Evolutionary conservation across 495 filamentous ascomycete species (phyloP).

Genomic region (Podospora tetraspora): DNA sequence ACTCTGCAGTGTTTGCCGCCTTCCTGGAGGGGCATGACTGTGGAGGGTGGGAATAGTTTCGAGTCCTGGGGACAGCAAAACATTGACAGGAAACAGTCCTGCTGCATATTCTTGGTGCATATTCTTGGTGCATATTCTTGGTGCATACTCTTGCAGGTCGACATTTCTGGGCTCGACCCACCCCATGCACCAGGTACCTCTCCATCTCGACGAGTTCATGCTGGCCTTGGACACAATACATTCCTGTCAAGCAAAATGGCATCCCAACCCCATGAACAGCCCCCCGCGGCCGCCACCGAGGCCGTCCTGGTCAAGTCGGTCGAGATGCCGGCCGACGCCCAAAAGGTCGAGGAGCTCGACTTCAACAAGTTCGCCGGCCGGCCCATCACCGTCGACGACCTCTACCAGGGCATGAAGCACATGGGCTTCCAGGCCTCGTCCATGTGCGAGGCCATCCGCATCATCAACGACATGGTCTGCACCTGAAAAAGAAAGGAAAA

Average conservation of each 20-base stretch:
- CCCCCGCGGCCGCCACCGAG: slow-evolving; percentile 64
- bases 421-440: slow-evolving; percentile 93
- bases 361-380: slow-evolving; percentile 73
- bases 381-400: slow-evolving; percentile 75
- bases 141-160: too few relatives aligned
- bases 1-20: background rate
- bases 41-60: background rate
- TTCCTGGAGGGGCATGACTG: too few relatives aligned
- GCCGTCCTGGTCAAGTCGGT: slow-evolving; percentile 87
- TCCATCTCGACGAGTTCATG: too few relatives aligned
- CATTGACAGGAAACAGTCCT: background rate
- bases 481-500: too few relatives aligned
- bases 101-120: too few relatives aligned
- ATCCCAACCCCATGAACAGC: slow-evolving; percentile 23
- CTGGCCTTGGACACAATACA: too few relatives aligned
- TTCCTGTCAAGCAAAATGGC: slow-evolving; percentile 18
- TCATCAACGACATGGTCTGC: slow-evolving; percentile 95
- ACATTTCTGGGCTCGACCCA: too few relatives aligned
- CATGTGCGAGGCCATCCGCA: slow-evolving; percentile 74
- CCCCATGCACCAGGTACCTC: too few relatives aligned
- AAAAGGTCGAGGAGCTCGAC: slow-evolving; percentile 78
- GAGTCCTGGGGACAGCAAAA: background rate
- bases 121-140: too few relatives aligned
- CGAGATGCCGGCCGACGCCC: slow-evolving; percentile 67
- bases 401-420: slow-evolving; percentile 72